phyloP scores from a whole-genome alignment of 1,139 yeast genomes.

The Yamadazyma dendronema region DNA sequence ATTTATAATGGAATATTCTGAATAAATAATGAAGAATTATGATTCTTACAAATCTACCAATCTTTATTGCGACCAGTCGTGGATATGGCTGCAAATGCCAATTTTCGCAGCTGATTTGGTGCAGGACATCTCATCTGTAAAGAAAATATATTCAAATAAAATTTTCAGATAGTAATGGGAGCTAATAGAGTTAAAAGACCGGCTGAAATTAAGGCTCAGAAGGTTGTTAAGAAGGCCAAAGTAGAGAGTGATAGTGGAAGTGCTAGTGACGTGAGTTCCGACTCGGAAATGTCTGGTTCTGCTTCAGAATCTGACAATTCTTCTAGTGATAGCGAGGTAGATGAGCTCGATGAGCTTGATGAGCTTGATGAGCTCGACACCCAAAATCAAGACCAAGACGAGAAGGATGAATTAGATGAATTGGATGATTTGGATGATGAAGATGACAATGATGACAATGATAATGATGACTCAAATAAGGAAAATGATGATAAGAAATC shows the following conservation, averaged over 20 bases:
- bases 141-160: slow-evolving; percentile 4
- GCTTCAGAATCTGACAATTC: slow-evolving; percentile 4
- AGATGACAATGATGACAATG: slow-evolving; percentile 20
- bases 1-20: too few species aligned
- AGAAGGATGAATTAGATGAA: slow-evolving; percentile 20
- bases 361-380: slow-evolving; percentile 13
- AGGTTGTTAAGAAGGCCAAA: slow-evolving; percentile 30
- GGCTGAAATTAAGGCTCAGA: slow-evolving; percentile 16
- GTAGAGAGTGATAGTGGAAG: slow-evolving; percentile 4
- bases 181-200: slow-evolving; percentile 33
- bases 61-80: too few species aligned
- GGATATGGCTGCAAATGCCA: too few species aligned
- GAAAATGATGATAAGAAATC: slow-evolving; percentile 40
- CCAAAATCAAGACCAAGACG: too few species aligned
- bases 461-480: slow-evolving; percentile 17
- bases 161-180: slow-evolving; percentile 20
- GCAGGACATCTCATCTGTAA: neutral
- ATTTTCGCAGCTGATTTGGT: neutral
- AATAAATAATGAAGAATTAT: too few species aligned
- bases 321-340: too few species aligned
- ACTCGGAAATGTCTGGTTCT: too few species aligned
- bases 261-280: neutral
- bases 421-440: slow-evolving; percentile 19
- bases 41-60: too few species aligned
- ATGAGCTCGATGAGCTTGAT: slow-evolving; percentile 17